Evolutionary conservation across 2,329 filamentous ascomycete genomes (phyloP).

Genomic region (Aureobasidium sp.): DNA sequence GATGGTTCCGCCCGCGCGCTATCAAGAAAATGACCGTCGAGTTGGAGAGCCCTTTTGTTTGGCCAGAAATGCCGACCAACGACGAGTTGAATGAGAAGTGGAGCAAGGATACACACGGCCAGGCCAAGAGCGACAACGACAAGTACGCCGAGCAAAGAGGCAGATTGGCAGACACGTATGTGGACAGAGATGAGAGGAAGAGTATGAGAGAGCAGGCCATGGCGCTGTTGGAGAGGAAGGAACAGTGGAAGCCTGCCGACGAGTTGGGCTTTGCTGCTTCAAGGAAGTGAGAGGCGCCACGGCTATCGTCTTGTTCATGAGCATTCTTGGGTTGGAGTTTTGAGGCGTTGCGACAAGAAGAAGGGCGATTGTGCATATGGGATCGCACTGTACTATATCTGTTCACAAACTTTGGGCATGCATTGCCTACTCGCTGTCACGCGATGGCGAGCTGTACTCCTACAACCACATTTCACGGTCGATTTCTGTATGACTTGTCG

Average conservation of each 20-base stretch:
- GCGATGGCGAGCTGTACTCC: not conserved
- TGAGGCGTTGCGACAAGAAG: not conserved
- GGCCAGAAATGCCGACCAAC: slow-evolving; percentile 62
- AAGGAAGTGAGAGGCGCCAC: not conserved
- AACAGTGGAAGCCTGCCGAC: slow-evolving; percentile 45
- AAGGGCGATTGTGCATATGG: slow-evolving; percentile 6
- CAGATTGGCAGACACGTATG: slow-evolving; percentile 28
- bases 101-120: slow-evolving; percentile 22
- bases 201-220: slow-evolving; percentile 52
- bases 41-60: slow-evolving; percentile 78
- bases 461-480: not conserved
- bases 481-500: not conserved
- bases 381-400: slow-evolving; percentile 7
- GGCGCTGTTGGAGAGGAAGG: slow-evolving; percentile 50
- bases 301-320: not conserved
- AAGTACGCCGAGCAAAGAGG: slow-evolving; percentile 28
- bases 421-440: not conserved
- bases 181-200: slow-evolving; percentile 30
- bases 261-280: not conserved
- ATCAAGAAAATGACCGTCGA: slow-evolving; percentile 94
- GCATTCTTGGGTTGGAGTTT: not conserved
- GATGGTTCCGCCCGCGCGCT: slow-evolving; percentile 58
- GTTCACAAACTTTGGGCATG: not conserved
- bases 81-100: slow-evolving; percentile 44
- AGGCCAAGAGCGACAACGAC: slow-evolving; percentile 30